These are phyloP conservation scores for Adansonia digitata DNA, from an alignment of 345 rosid species.

Conservation along the genomic window DNA sequence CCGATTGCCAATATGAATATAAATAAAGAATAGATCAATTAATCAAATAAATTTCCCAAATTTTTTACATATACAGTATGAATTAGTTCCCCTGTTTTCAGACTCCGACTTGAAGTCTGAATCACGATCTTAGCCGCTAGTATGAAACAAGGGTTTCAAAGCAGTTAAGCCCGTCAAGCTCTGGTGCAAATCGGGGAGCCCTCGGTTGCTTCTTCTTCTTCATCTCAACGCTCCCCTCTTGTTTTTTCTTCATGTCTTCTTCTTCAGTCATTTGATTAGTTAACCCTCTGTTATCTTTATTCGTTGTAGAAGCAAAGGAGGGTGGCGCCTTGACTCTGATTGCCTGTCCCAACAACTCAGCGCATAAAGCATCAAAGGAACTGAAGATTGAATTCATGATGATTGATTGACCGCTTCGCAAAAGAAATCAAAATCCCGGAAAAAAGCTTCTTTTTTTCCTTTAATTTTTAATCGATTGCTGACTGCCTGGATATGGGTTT, in stretches of 20 bases:
- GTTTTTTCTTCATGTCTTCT: constrained; percentile 10
- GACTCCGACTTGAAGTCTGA: neutral
- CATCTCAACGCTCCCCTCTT: constrained; percentile 19
- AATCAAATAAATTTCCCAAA: neutral
- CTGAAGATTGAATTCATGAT: constrained; percentile 78
- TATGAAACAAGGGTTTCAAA: constrained; percentile 57
- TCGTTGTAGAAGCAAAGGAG: constrained; percentile 15
- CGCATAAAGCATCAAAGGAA: constrained; percentile 56
- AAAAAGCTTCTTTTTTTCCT: neutral
- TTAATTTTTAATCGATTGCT: neutral
- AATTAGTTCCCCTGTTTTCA: neutral
- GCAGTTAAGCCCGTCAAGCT: constrained; percentile 63
- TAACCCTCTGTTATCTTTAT: neutral
- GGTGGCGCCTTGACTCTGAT: too few relatives aligned
- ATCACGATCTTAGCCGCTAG: constrained; percentile 7
- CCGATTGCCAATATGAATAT: neutral
- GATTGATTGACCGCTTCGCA: neutral
- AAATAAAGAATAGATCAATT: constrained; percentile 5
- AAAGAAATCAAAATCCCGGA: neutral
- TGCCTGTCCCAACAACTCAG: constrained; percentile 49
- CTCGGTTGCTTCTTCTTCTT: constrained; percentile 14
- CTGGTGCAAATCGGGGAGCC: constrained; percentile 46
- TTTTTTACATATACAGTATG: neutral
- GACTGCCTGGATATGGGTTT: neutral
- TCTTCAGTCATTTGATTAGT: neutral